These are phyloP conservation scores for Neocallimastix lanati DNA, from an alignment of 192 early-diverging fungal species.

Conservation along the genomic window DNA sequence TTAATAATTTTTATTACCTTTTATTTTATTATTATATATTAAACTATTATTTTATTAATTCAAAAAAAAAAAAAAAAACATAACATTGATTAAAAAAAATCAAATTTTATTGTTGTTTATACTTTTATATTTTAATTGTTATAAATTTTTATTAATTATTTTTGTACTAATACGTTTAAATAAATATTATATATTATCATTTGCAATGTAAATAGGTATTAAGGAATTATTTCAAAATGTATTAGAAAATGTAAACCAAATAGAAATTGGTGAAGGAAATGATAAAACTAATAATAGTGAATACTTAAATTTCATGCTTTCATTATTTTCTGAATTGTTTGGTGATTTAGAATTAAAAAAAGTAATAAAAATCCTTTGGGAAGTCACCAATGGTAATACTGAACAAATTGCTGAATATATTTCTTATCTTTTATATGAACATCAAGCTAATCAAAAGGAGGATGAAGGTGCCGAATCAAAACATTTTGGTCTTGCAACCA, in stretches of 20 bases:
- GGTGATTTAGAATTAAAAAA: background rate
- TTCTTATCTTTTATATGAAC: background rate
- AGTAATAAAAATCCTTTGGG: background rate
- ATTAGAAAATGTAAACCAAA: background rate
- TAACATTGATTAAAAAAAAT: too few species aligned
- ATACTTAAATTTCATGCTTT: background rate
- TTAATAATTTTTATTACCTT: too few species aligned
- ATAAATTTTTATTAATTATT: too few species aligned
- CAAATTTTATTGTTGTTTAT: too few species aligned
- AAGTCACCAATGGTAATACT: background rate
- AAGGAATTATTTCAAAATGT: background rate
- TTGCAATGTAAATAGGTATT: background rate
- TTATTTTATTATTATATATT: too few species aligned
- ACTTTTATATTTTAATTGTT: too few species aligned
- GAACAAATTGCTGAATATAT: background rate
- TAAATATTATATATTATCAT: too few species aligned
- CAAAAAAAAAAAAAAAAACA: too few species aligned
- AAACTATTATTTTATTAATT: too few species aligned
- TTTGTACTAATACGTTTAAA: too few species aligned
- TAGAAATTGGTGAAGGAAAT: background rate
- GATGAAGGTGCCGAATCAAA: background rate
- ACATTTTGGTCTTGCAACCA: background rate
- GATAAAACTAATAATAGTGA: background rate
- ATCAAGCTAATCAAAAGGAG: background rate
- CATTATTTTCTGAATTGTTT: background rate